Evolutionary conservation across 2,329 filamentous ascomycete genomes (phyloP).

Genomic region (Cladophialophora bantiana): DNA sequence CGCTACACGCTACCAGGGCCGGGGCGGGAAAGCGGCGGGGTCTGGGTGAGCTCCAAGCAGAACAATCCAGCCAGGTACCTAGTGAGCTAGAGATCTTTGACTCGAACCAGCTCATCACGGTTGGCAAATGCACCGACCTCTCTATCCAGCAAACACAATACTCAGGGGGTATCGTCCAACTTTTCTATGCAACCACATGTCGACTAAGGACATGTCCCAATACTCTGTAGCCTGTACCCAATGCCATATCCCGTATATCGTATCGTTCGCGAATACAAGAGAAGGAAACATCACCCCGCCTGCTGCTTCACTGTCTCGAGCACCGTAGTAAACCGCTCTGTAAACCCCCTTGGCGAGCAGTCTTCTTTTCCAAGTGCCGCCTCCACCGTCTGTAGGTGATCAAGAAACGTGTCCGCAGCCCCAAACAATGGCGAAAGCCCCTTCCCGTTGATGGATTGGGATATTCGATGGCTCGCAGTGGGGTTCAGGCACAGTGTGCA

Average conservation of each 20-base stretch:
- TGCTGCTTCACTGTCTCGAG: constrained; percentile 27
- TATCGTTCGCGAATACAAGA: no score
- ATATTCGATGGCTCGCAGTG: constrained; percentile 53
- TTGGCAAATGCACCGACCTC: no score
- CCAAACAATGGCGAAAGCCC: constrained; percentile 60
- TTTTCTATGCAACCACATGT: constrained; percentile 2
- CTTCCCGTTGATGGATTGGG: constrained; percentile 53
- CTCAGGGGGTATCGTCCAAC: neutral
- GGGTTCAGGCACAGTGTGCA: constrained; percentile 75
- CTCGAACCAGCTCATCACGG: no score
- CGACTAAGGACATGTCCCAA: constrained; percentile 22
- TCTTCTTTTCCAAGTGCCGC: constrained; percentile 39
- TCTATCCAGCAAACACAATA: no score
- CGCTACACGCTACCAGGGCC: no score
- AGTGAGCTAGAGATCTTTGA: no score
- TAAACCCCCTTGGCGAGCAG: constrained; percentile 29
- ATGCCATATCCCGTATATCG: neutral
- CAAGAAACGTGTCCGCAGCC: constrained; percentile 68
- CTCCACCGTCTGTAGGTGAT: constrained; percentile 67
- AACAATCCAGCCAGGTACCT: no score
- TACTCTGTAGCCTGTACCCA: constrained; percentile 15
- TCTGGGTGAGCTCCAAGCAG: no score
- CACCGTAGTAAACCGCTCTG: constrained; percentile 27
- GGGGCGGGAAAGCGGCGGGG: no score
- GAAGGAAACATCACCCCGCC: neutral